These are phyloP conservation scores for Neostapfia colusana DNA, from an alignment of 176 grass and related monocot species.

Conservation along the genomic window DNA sequence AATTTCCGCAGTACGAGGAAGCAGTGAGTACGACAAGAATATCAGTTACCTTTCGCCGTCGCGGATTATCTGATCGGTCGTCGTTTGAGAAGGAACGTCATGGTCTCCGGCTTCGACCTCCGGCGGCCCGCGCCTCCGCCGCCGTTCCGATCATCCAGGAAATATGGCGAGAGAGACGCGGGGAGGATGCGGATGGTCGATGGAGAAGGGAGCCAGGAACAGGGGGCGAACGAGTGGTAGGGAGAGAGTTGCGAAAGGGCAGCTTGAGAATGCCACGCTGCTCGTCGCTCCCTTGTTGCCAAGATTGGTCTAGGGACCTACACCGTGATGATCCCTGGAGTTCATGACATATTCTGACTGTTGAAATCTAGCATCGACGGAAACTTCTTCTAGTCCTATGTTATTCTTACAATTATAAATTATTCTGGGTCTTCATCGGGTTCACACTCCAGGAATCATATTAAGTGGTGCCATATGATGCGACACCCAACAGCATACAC, in stretches of 20 bases:
- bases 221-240: conserved; percentile 3
- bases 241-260: conserved; percentile 40
- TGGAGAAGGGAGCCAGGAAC: background rate
- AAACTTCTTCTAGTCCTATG: no score
- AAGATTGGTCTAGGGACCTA: no score
- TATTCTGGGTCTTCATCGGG: no score
- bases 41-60: conserved; percentile 44
- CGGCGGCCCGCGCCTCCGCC: background rate
- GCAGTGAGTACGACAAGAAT: background rate
- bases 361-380: no score
- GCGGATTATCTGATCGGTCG: conserved; percentile 38
- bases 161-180: background rate
- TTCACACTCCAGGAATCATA: no score
- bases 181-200: background rate
- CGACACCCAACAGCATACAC: no score
- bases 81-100: conserved; percentile 29
- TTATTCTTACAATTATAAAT: no score
- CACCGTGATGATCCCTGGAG: no score
- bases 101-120: background rate
- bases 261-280: conserved; percentile 17
- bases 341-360: no score
- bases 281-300: background rate
- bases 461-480: no score
- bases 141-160: conserved; percentile 5
- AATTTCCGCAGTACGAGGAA: background rate